These are phyloP conservation scores for Chrysoporthe deuterocubensis DNA, from an alignment of 2,329 filamentous ascomycete species.

Conservation along the genomic window DNA sequence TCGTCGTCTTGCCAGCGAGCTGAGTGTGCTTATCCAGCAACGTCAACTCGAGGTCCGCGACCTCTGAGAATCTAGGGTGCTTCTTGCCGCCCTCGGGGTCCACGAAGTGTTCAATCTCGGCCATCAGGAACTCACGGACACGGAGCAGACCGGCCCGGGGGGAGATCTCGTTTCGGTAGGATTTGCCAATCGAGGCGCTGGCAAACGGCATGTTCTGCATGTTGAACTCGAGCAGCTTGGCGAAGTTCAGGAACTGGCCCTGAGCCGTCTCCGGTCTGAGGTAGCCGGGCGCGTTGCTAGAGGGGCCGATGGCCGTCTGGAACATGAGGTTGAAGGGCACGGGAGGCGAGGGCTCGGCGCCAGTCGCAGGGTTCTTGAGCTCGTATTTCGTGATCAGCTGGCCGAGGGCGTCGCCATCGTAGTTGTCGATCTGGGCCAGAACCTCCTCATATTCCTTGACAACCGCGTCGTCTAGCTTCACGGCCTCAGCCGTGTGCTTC, in stretches of 20 bases:
- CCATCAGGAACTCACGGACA: slow-evolving; percentile 98
- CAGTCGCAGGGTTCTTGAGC: slow-evolving; percentile 84
- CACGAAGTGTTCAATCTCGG: slow-evolving; percentile 98
- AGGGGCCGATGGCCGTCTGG: slow-evolving; percentile 91
- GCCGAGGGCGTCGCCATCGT: slow-evolving; percentile 82
- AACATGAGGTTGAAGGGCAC: slow-evolving; percentile 99
- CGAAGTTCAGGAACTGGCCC: slow-evolving; percentile 97
- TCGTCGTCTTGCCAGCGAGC: slow-evolving; percentile 79
- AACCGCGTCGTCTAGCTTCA: slow-evolving; percentile 86
- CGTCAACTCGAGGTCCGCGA: slow-evolving; percentile 81
- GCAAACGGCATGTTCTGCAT: slow-evolving; percentile 95
- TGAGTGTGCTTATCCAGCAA: slow-evolving; percentile 87
- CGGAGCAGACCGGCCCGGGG: slow-evolving; percentile 88
- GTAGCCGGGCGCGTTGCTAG: slow-evolving; percentile 83
- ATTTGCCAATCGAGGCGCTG: slow-evolving; percentile 95
- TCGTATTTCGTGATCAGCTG: slow-evolving; percentile 89
- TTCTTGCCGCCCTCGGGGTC: slow-evolving; percentile 95
- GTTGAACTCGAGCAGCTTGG: slow-evolving; percentile 95
- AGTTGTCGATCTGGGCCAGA: slow-evolving; percentile 94
- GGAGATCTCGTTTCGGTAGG: slow-evolving; percentile 97
- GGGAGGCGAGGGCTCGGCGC: slow-evolving; percentile 75
- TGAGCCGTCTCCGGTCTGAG: slow-evolving; percentile 94
- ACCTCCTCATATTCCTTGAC: slow-evolving; percentile 90
- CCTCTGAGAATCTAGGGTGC: slow-evolving; percentile 83
- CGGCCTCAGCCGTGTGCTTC: slow-evolving; percentile 72